Evolutionary conservation across 768 basidiomycete genomes (phyloP), one percentile per base, ranked within the genome.

Genomic region (Holtermanniella nyarrowii): DNA sequence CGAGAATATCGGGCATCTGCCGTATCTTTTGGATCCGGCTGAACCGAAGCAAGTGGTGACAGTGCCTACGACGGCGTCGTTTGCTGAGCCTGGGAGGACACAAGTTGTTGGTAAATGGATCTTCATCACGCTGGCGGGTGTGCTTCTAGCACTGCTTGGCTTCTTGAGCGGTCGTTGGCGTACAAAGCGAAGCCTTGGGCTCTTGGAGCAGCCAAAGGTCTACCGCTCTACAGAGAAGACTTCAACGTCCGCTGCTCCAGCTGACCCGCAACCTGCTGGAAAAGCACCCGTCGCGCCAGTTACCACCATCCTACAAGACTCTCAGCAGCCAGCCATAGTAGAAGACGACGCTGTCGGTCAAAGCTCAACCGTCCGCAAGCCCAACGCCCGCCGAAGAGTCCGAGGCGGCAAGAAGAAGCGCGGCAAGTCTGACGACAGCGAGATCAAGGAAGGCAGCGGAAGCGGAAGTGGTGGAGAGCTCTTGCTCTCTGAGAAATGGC

Each of bases 351-450:
- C 14, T 18, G 39, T 31, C 40, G 44, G 41, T 26, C 77, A 77
- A 73, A 31, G 52, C 31, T 37, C 31, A 42, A 12, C 48, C 46
- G 20, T 25, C 24, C 50, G 39, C 45, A 54, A 52, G 42, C 50
- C 46, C 50, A 57, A 54, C 37, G 45, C 54, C 10, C 49, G 65
- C 54, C 41, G 74, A 62, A 24, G 74, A 62, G 16, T 76, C 55
- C 39, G 81, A 77, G 46, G 79, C 31, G 81, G 81, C 50, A 80
- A 77, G 59, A 77, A 75, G 61, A 62, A 61, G 41, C 51, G 55
- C 66, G 73, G 45, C 73, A 73, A 53, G 55, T 42, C 53, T 42
- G 60, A 58, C 25, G 60, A 58, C 3, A 65, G 59, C 21, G 71
- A 60, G 7, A 70, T 59, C 3, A 64, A 69, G 14, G 67, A 63